phyloP scores from a whole-genome alignment of 2,329 filamentous ascomycete genomes.

The Emergomyces pasteurianus region DNA sequence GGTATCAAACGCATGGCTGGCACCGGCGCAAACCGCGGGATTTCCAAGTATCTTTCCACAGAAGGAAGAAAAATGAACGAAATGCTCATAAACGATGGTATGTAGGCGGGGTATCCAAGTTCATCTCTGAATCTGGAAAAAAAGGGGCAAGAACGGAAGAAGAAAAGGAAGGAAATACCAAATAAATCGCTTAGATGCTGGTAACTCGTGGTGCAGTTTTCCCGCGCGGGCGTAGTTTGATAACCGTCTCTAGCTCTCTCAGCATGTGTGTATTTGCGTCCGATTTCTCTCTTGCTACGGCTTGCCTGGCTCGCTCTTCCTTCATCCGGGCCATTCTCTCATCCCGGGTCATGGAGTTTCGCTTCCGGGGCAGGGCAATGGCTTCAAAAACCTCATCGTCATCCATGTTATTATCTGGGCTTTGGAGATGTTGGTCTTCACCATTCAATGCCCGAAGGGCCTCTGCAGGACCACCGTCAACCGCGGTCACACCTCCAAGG shows the following conservation, averaged over 20 bases:
- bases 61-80: neutral
- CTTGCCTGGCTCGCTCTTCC: slow-evolving; percentile 69
- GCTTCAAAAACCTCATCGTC: slow-evolving; percentile 86
- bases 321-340: slow-evolving; percentile 80
- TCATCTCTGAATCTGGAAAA: neutral
- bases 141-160: neutral
- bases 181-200: slow-evolving; percentile 23
- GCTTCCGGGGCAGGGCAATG: slow-evolving; percentile 61
- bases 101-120: neutral
- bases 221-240: slow-evolving; percentile 44
- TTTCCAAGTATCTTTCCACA: neutral
- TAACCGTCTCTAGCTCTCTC: slow-evolving; percentile 82
- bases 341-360: slow-evolving; percentile 63
- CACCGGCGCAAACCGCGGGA: neutral
- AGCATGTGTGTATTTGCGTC: slow-evolving; percentile 85
- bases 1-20: neutral
- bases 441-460: slow-evolving; percentile 71
- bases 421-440: slow-evolving; percentile 37
- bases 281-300: slow-evolving; percentile 56
- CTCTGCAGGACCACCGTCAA: slow-evolving; percentile 48
- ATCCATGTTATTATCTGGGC: slow-evolving; percentile 20
- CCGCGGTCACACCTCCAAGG: slow-evolving; percentile 33
- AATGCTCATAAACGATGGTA: neutral
- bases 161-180: neutral
- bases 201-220: slow-evolving; percentile 22